Base-by-base conservation (phyloP, 176 grass and related monocot species). In the Oryza glaberrima region DNA sequence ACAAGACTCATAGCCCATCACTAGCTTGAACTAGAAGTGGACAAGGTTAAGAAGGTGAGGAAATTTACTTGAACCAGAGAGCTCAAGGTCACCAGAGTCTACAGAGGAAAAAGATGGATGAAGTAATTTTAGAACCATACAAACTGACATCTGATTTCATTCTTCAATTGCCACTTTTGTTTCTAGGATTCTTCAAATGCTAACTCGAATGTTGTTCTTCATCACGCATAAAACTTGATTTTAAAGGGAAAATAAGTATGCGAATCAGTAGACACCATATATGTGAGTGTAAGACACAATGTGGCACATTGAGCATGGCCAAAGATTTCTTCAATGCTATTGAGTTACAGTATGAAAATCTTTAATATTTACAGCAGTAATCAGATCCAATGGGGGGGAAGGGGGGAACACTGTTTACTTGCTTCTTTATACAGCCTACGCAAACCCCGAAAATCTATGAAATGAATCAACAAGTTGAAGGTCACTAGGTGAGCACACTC, bases 331-430 rank as follows among this genome's bases (percentile, higher is more conserved):
- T 51, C 70, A 34, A 40, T 64, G 65, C 14, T 64, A 74, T 51
- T 54, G 69, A 20, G 56, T 80, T 86, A 81, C 68, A 83, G 22
- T 74, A 32, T 78, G 70, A 65, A 69, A 75, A 79, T 70, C 81
- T 84, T 87, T 36, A 45, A 80, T 80, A 70, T 87, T 71, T 80
- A 91, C 85, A 91, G 23, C 30, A 35, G 70, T 61, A 56, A 80
- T 54, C 80, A 54, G 70, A 80, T 34, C 67, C 46, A 68, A 70
- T 70, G 15, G 25, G 19, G 19, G 51, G 0, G 1, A 36, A 30
- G 32, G 10, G 1, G 0, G 13, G 54, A 49, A 9, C 36, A 78
- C 28, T 56, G 41, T 71, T 84, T 41, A 77, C 26, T 87, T 51
- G 76, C 26, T 74, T 52, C 81, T 87, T 65, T 91, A 8, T 87